phyloP scores from a whole-genome alignment of 305 asterid genomes.

The Fraxinus baroniana region DNA sequence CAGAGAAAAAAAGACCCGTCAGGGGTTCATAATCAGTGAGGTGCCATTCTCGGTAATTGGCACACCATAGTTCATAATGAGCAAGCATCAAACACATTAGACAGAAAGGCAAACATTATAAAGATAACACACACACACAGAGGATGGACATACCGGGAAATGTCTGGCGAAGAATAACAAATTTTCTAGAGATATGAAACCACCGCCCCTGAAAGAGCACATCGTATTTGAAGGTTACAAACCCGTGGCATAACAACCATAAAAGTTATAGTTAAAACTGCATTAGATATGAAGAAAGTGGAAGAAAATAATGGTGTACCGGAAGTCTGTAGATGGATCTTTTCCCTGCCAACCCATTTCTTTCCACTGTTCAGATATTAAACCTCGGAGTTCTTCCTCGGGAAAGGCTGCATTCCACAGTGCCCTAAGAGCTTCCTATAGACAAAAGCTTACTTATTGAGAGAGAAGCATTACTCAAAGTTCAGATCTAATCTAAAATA shows the following conservation, averaged over 20 bases:
- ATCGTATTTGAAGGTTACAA: conserved; percentile 15
- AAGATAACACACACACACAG: conserved; percentile 8
- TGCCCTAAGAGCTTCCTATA: conserved; percentile 79
- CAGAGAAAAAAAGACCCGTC: neutral
- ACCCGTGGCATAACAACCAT: neutral
- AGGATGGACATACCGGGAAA: conserved; percentile 64
- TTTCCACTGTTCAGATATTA: conserved; percentile 98
- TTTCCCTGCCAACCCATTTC: conserved; percentile 99
- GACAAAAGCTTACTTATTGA: conserved; percentile 20
- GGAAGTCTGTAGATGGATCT: conserved; percentile 98
- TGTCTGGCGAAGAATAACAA: conserved; percentile 77
- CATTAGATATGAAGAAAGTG: conserved; percentile 16
- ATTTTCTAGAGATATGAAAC: conserved; percentile 95
- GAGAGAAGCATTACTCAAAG: conserved; percentile 18
- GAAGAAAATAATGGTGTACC: conserved; percentile 45
- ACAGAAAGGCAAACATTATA: neutral
- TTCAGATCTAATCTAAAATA: conserved; percentile 10
- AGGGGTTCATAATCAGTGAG: neutral
- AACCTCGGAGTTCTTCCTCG: conserved; percentile 64
- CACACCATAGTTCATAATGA: neutral
- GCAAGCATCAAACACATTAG: neutral
- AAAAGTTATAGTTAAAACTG: conserved; percentile 18
- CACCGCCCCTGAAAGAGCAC: conserved; percentile 80
- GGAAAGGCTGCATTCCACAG: conserved; percentile 96
- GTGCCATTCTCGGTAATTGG: neutral